Conservation (phyloP, 192 early-diverging fungal genomes). For the Gamsiella multidivaricata region DNA sequence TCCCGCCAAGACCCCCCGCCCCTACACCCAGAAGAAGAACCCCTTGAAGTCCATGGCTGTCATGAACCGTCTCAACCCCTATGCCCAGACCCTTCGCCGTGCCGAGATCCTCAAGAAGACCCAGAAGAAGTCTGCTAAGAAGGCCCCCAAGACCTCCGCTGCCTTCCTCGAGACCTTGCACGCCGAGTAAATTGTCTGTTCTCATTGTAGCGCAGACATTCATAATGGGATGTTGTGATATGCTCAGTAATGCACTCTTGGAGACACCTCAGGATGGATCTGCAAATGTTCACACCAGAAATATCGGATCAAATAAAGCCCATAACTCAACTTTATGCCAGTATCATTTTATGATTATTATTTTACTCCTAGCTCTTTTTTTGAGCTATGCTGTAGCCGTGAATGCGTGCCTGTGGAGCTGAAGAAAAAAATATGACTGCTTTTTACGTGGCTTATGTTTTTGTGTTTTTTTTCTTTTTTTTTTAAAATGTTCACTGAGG, state of each 20-base stretch:
- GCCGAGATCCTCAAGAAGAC: conserved; percentile 71
- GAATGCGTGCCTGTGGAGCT: no score
- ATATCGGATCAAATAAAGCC: conserved; percentile 14
- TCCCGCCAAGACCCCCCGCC: conserved; percentile 83
- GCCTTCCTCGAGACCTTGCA: conserved; percentile 51
- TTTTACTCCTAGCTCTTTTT: no score
- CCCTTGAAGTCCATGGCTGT: conserved; percentile 92
- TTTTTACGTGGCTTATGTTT: conserved; percentile 27
- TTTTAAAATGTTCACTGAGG: not conserved
- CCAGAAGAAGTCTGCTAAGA: conserved; percentile 55
- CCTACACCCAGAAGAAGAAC: conserved; percentile 99
- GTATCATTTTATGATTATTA: no score
- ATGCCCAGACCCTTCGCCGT: conserved; percentile 89
- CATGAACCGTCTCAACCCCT: conserved; percentile 96
- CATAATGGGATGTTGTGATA: conserved; percentile 13
- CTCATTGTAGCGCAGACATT: conserved; percentile 7
- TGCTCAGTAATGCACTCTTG: conserved; percentile 1
- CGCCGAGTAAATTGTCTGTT: conserved; percentile 52
- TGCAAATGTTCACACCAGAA: conserved; percentile 22
- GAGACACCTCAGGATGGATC: not conserved
- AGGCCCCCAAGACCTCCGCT: conserved; percentile 55
- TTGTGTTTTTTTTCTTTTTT: conserved; percentile 31
- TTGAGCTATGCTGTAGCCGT: no score
- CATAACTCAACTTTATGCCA: no score
- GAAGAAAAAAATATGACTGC: no score